Evolutionary conservation across 169 alveolate species (phyloP).

Genomic region (Eimeria mitis): DNA sequence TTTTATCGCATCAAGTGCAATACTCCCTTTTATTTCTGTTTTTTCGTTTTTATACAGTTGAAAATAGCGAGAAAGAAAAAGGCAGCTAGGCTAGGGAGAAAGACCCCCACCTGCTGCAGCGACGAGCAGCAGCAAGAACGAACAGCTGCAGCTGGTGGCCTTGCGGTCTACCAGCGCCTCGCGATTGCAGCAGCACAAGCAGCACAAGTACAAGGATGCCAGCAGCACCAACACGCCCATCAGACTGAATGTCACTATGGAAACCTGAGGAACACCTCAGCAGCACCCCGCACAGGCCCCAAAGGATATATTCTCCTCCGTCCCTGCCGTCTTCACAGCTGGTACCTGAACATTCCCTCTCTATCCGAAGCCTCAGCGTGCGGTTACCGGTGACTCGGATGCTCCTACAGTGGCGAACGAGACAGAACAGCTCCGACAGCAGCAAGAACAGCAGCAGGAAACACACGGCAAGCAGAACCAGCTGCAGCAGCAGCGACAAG

Average conservation of each 20-base stretch:
- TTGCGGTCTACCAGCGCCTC: constrained; percentile 47
- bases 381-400: background rate
- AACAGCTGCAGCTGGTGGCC: constrained; percentile 61
- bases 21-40: too few species aligned
- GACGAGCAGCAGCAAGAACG: constrained; percentile 11
- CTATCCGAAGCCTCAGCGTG: background rate
- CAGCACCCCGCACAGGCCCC: background rate
- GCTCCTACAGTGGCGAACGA: background rate
- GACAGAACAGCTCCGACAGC: background rate
- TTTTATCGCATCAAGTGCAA: background rate
- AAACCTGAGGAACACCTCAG: constrained; percentile 10
- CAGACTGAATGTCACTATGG: constrained; percentile 14
- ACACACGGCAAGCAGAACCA: background rate
- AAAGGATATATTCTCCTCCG: background rate
- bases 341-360: too few species aligned
- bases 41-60: background rate
- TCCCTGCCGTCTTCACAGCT: background rate
- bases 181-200: constrained; percentile 39
- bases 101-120: constrained; percentile 17
- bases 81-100: background rate
- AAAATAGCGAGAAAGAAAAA: background rate
- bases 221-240: constrained; percentile 43
- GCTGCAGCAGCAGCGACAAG: background rate
- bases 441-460: background rate
- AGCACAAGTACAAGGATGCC: constrained; percentile 50